A percentile compares a stretch with the other conserved stretches of the same genome.
Conservation (phyloP, 1,284 basidiomycete genomes). For the Ganoderma sinense region DNA sequence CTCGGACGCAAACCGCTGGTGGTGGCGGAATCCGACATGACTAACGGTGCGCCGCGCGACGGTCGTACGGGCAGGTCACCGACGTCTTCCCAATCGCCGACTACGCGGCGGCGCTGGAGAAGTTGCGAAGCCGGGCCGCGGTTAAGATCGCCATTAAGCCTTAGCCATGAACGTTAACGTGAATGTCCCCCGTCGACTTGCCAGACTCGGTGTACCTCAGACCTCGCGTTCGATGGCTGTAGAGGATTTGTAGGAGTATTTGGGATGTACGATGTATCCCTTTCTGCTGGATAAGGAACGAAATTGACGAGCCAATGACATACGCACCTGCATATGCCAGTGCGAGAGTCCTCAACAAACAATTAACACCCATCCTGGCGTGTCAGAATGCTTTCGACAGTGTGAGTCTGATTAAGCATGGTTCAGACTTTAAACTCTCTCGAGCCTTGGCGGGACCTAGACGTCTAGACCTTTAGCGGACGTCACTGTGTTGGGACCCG, state of each 20-base stretch:
- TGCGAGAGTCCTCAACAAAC: background rate
- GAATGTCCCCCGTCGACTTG: too few species aligned
- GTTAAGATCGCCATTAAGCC: conserved; percentile 75
- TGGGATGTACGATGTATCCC: background rate
- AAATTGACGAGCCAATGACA: background rate
- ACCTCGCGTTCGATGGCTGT: background rate
- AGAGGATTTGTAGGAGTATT: background rate
- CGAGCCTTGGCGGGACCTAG: background rate
- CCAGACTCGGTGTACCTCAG: background rate
- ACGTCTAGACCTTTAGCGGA: background rate
- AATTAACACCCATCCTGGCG: too few species aligned
- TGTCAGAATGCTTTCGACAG: background rate
- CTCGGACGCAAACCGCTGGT: background rate
- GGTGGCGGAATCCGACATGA: background rate
- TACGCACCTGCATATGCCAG: background rate
- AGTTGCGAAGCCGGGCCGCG: conserved; percentile 78
- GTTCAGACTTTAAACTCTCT: background rate
- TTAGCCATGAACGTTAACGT: conserved; percentile 25
- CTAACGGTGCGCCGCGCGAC: background rate
- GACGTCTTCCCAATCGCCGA: conserved; percentile 80
- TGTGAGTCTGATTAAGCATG: background rate
- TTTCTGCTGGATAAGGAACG: background rate
- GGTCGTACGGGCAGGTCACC: conserved; percentile 57
- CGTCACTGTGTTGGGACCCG: background rate
- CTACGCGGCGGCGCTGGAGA: conserved; percentile 84